A percentile compares a stretch with the other conserved stretches of the same genome.
Evolutionary conservation across 768 basidiomycete species (phyloP).

Genomic region (Russula sp.): DNA sequence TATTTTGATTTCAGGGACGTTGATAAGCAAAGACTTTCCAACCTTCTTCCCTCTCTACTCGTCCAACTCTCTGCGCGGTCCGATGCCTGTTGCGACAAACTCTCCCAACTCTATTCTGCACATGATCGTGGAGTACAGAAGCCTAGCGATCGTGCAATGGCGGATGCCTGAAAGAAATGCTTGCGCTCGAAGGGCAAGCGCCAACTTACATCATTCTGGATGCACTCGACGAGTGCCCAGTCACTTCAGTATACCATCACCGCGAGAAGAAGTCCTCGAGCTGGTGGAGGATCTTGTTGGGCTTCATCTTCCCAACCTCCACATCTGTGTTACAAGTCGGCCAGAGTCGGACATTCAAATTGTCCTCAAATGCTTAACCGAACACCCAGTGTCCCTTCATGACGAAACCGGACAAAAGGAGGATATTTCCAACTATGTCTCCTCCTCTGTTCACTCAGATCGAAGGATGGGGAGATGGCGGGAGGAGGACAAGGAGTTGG

Average conservation of each 20-base stretch:
- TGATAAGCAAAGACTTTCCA: background rate
- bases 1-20: constrained; percentile 4
- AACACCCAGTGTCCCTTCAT: background rate
- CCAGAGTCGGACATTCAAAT: constrained; percentile 6
- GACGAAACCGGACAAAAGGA: background rate
- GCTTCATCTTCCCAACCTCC: background rate
- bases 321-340: constrained; percentile 16
- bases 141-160: background rate
- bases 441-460: background rate
- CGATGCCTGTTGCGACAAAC: background rate
- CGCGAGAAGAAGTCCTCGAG: no score
- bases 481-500: no score
- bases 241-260: no score
- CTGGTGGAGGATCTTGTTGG: no score
- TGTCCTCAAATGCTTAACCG: background rate
- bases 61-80: background rate
- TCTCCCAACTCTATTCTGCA: background rate
- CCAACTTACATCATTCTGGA: constrained; percentile 6
- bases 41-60: constrained; percentile 6
- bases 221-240: constrained; percentile 9
- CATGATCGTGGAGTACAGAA: background rate
- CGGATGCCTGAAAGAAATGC: constrained; percentile 9
- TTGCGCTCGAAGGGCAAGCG: background rate
- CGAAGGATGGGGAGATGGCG: background rate
- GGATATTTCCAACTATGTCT: background rate